These are phyloP conservation scores for Capsicum rhomboideum DNA, from an alignment of 257 asterid species.

Conservation along the genomic window DNA sequence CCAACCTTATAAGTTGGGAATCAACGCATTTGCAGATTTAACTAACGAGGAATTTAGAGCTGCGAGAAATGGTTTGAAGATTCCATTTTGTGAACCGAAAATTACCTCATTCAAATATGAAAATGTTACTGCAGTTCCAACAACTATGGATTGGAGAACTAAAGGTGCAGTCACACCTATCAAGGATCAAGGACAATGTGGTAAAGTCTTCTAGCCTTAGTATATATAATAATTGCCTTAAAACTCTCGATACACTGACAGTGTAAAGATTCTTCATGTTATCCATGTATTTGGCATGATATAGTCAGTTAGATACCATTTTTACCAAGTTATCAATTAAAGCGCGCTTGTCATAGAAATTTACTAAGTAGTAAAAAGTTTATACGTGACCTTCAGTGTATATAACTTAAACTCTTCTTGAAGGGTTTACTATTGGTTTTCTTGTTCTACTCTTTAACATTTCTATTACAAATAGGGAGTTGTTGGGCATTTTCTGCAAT, in stretches of 20 bases:
- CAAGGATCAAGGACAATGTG: slow-evolving; percentile 23
- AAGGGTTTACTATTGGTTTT: not conserved
- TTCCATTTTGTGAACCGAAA: not conserved
- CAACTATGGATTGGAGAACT: slow-evolving; percentile 14
- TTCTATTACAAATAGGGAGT: slow-evolving; percentile 2
- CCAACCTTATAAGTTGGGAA: slow-evolving; percentile 2
- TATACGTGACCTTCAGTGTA: not conserved
- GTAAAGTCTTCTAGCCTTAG: not conserved
- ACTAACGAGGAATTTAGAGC: slow-evolving; percentile 15
- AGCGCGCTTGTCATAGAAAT: not conserved
- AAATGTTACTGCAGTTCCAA: slow-evolving; percentile 7
- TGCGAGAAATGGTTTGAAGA: slow-evolving; percentile 7
- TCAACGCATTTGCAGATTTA: slow-evolving; percentile 14
- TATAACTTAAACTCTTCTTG: not conserved
- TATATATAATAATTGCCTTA: no score
- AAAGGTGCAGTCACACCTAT: slow-evolving; percentile 17
- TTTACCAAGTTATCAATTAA: not conserved
- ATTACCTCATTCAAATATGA: slow-evolving; percentile 6
- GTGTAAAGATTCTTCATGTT: not conserved
- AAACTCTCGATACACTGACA: not conserved
- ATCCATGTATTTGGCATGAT: not conserved
- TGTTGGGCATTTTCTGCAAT: slow-evolving; percentile 23
- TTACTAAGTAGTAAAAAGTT: not conserved
- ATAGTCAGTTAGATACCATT: no score
- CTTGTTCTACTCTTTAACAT: not conserved